Evolutionary conservation across 1,284 basidiomycete species (phyloP), one percentile per base, ranked within the genome.

Genomic region (Melampsora americana): DNA sequence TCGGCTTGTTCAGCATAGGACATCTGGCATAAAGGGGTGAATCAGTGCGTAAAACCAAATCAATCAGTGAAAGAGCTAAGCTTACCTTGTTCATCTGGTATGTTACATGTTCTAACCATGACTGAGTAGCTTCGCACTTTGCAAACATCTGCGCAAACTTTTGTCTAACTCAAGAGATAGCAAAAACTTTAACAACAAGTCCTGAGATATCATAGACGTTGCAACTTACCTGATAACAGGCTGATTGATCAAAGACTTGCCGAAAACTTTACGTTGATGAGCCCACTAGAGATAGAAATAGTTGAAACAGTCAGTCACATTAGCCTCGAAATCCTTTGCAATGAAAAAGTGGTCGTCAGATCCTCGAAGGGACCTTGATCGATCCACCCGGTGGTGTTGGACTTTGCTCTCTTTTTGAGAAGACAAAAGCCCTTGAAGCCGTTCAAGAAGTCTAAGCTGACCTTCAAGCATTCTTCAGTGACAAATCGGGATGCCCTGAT

Each of bases 101-200:
- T 0, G 93, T 95, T 78, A 95, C 85, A 81, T 88, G 90, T 84
- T 97, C 94, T 32, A 95, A 85, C 92, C 93, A 96, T 65, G 87
- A 88, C 82, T 96, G 93, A 74, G 88, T 88, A 0, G 90, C 88
- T 84, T 95, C 92, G 46, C 88, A 86, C 77, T 92, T 89, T 28
- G 90, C 87, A 77, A 95, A 92, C 91, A 95, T 93, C 32, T 85
- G 85, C 1, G 92, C 92, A 66, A 95, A 83, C 74, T 83, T 85
- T 65, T 68, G 32, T 74, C 30, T 75, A 20, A 26, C 42, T 20
- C 53, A 42, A 64, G 65, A 32, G 30, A 26, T 23, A 46, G 73
- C 5, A 69, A 69, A 71, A 79, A 79, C 26, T 77, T 6, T 69
- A 66, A 64, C 18, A 69, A 30, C 26, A 60, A 50, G 42, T 44